A percentile compares a stretch with the other conserved stretches of the same genome.
These are phyloP conservation scores for Suillus placidus DNA, from an alignment of 768 basidiomycete species.

Conservation along the genomic window DNA sequence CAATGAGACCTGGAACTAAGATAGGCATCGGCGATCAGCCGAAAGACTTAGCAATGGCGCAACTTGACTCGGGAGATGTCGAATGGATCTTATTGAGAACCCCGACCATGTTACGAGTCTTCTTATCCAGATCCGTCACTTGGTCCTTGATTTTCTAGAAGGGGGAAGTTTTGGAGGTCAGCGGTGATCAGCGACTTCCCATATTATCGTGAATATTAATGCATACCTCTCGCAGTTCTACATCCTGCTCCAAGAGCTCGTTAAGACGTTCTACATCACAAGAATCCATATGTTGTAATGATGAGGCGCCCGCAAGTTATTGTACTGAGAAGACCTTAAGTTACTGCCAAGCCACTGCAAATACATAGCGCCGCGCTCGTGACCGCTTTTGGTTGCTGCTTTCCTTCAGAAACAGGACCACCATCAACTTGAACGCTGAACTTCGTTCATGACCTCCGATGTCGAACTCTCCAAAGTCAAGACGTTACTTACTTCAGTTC, in stretches of 20 bases:
- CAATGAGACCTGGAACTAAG: conserved; percentile 63
- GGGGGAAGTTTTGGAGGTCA: conserved; percentile 8
- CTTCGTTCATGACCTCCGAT: conserved; percentile 27
- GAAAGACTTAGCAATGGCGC: conserved; percentile 24
- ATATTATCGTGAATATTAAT: neutral
- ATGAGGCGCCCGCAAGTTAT: neutral
- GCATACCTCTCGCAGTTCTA: conserved; percentile 65
- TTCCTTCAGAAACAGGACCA: neutral
- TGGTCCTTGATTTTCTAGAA: conserved; percentile 79
- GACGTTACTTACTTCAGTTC: conserved; percentile 54
- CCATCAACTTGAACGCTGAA: conserved; percentile 2
- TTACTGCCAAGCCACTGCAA: neutral
- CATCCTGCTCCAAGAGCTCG: conserved; percentile 60
- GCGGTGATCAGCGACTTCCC: conserved; percentile 5
- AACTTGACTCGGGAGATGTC: conserved; percentile 62
- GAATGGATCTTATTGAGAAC: conserved; percentile 80
- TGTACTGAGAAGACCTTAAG: conserved; percentile 1
- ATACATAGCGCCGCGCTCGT: neutral
- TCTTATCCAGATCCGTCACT: conserved; percentile 75
- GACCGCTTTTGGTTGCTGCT: neutral
- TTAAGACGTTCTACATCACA: conserved; percentile 60
- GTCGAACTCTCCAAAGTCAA: conserved; percentile 42
- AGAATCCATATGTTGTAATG: conserved; percentile 49
- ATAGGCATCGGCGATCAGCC: conserved; percentile 17
- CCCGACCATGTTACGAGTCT: conserved; percentile 71